Conservation (phyloP, 2,329 filamentous ascomycete genomes). For the Simplicillium aogashimaense region DNA sequence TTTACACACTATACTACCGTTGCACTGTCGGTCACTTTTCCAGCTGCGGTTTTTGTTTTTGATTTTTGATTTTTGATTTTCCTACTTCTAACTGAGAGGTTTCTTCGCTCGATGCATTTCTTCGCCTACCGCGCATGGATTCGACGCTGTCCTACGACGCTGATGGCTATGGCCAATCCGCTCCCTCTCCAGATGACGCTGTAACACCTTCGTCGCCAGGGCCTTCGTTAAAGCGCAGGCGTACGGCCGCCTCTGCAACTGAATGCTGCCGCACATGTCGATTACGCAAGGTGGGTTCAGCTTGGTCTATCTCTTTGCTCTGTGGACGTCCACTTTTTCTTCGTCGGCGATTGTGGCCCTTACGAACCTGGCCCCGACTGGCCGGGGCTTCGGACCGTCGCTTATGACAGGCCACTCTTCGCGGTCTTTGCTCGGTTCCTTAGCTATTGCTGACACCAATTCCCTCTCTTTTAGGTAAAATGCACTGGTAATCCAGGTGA, state of each 20-base stretch:
- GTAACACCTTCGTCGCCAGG: conserved; percentile 9
- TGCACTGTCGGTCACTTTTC: no score
- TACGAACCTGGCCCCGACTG: background rate
- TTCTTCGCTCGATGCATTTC: conserved; percentile 1
- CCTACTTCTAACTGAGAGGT: background rate
- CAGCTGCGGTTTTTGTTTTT: no score
- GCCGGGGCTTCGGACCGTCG: no score
- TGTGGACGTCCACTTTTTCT: background rate
- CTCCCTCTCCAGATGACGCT: conserved; percentile 4
- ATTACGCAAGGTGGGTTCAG: conserved; percentile 22
- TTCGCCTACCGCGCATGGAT: conserved; percentile 2
- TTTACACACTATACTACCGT: no score
- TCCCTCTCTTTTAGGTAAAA: conserved; percentile 24
- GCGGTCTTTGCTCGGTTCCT: background rate
- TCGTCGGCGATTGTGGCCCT: background rate
- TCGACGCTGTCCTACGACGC: background rate
- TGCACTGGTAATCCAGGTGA: conserved; percentile 25
- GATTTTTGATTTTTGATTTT: no score
- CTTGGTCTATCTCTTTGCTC: background rate
- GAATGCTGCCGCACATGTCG: conserved; percentile 28
- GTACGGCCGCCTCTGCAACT: conserved; percentile 14
- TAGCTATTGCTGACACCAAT: conserved; percentile 4
- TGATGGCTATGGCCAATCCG: background rate
- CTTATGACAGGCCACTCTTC: no score
- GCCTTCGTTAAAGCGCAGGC: conserved; percentile 20